Evolutionary conservation across 2,329 filamentous ascomycete genomes (phyloP).

Genomic region (Colletotrichum sublineola): DNA sequence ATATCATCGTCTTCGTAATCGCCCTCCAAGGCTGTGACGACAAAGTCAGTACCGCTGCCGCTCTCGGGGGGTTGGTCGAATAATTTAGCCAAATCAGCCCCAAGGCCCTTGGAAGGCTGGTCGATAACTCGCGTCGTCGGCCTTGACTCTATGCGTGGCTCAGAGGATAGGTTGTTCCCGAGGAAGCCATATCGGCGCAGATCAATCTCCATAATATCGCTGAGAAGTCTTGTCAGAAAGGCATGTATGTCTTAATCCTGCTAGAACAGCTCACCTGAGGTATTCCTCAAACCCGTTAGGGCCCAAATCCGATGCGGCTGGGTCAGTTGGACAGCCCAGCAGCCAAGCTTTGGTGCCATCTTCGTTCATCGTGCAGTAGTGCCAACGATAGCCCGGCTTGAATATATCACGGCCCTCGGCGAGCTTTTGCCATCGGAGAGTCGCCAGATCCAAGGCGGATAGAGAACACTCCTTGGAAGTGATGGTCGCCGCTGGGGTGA

Average conservation of each 20-base stretch:
- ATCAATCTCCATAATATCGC: slow-evolving; percentile 94
- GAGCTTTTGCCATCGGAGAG: slow-evolving; percentile 92
- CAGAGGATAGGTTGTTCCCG: slow-evolving; percentile 78
- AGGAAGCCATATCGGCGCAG: slow-evolving; percentile 91
- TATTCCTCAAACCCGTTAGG: slow-evolving; percentile 87
- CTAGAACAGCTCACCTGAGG: slow-evolving; percentile 67
- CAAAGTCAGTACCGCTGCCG: slow-evolving; percentile 90
- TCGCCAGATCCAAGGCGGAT: slow-evolving; percentile 87
- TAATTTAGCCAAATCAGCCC: slow-evolving; percentile 85
- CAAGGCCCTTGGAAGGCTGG: slow-evolving; percentile 76
- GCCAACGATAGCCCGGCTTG: slow-evolving; percentile 92
- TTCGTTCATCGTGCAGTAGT: slow-evolving; percentile 96
- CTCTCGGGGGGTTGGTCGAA: slow-evolving; percentile 89
- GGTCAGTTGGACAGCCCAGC: slow-evolving; percentile 88
- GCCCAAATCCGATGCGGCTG: slow-evolving; percentile 72
- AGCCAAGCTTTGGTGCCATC: slow-evolving; percentile 97
- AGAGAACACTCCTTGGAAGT: slow-evolving; percentile 89
- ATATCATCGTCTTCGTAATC: slow-evolving; percentile 78
- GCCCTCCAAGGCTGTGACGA: slow-evolving; percentile 88
- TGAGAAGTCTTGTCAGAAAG: slow-evolving; percentile 42
- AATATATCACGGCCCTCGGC: slow-evolving; percentile 96
- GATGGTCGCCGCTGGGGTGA: slow-evolving; percentile 91
- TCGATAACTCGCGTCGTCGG: slow-evolving; percentile 64
- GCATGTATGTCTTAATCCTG: too few relatives aligned
- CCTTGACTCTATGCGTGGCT: slow-evolving; percentile 64